These are phyloP conservation scores for Termitomyces sp. DNA, from an alignment of 768 basidiomycete species.

Conservation along the genomic window DNA sequence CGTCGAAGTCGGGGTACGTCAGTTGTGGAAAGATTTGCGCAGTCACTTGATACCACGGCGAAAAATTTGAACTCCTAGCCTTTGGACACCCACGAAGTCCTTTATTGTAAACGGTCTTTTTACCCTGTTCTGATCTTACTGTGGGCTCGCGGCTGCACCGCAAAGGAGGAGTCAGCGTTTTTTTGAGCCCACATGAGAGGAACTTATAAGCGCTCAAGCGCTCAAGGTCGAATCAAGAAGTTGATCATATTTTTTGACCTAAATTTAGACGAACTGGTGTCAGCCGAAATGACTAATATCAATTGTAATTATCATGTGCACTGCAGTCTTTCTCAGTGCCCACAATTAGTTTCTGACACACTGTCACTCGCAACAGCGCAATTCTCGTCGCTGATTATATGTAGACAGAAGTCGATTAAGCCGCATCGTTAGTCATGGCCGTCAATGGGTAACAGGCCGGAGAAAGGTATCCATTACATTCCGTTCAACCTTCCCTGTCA, in stretches of 20 bases:
- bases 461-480: neutral
- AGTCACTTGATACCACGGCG: slow-evolving; percentile 1
- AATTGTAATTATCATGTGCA: no score
- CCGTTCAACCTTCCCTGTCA: neutral
- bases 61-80: neutral
- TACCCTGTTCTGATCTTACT: neutral
- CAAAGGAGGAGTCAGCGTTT: neutral
- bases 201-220: neutral
- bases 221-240: neutral
- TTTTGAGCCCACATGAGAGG: neutral
- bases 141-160: neutral
- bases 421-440: neutral
- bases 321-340: no score
- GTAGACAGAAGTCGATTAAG: neutral
- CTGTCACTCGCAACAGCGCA: neutral
- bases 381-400: neutral
- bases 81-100: neutral
- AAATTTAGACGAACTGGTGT: neutral
- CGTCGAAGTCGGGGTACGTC: neutral
- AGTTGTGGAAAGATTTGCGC: neutral
- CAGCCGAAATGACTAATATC: neutral
- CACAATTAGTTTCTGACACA: no score
- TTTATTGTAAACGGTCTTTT: neutral
- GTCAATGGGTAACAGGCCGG: neutral
- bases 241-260: neutral